phyloP scores from a whole-genome alignment of 306 rosid genomes.

The Prunus persica region Prunus_persica_NCBIv2 NC_034013.1:10114001-10114500 shows the following conservation, averaged over 20 bases:
- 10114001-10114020: no score
- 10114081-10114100: not conserved
- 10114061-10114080: not conserved
- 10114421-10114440: not conserved
- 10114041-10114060: not conserved
- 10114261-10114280: conserved; percentile 26
- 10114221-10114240: not conserved
- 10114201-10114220: not conserved
- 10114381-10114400: conserved; percentile 19
- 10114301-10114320: conserved; percentile 50
- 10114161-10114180: not conserved
- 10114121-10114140: no score
- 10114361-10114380: conserved; percentile 31
- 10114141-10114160: not conserved
- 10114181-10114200: not conserved
- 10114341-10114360: not conserved
- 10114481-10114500: no score
- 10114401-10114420: no score
- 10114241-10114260: conserved; percentile 16
- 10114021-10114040: not conserved
- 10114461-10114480: no score
- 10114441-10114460: conserved; percentile 6
- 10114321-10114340: conserved; percentile 37
- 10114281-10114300: conserved; percentile 6
- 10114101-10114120: no score